A percentile compares a stretch with the other conserved stretches of the same genome.
Conservation (phyloP, 768 basidiomycete genomes). For the Leccinum aurantiacum region DNA sequence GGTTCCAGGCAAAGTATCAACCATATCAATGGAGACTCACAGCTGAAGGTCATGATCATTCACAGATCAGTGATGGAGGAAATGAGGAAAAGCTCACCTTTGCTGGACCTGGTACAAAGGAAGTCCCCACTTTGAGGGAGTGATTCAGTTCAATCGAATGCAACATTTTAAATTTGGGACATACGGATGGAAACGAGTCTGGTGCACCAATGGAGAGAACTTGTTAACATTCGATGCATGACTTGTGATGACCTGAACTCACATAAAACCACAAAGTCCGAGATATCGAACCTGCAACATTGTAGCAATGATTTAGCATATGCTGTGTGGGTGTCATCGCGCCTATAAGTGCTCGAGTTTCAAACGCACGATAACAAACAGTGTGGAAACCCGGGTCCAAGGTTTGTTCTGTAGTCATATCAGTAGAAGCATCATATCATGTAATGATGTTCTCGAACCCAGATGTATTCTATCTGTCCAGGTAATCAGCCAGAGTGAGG, state of each 20-base stretch:
- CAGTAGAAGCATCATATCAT: background rate
- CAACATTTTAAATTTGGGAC: no score
- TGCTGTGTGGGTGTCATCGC: background rate
- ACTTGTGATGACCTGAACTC: background rate
- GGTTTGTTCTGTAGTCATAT: background rate
- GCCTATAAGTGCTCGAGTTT: no score
- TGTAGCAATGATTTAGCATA: background rate
- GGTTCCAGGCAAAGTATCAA: background rate
- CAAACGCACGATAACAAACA: background rate
- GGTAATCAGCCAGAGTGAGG: no score
- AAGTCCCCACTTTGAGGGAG: background rate
- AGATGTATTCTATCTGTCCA: no score
- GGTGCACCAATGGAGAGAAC: no score
- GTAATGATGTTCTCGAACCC: background rate
- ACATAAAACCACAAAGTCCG: background rate
- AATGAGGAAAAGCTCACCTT: background rate
- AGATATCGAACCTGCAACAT: background rate
- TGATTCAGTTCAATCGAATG: background rate
- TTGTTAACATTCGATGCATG: background rate
- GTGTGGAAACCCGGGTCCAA: background rate
- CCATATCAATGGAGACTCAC: background rate
- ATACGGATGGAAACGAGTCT: no score
- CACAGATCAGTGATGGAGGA: background rate
- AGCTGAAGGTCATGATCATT: background rate
- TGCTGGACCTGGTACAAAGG: background rate